A percentile compares a stretch with the other conserved stretches of the same genome.
Conservation (phyloP, 352 stramenopile species). For the Aphanomyces euteiches region DNA sequence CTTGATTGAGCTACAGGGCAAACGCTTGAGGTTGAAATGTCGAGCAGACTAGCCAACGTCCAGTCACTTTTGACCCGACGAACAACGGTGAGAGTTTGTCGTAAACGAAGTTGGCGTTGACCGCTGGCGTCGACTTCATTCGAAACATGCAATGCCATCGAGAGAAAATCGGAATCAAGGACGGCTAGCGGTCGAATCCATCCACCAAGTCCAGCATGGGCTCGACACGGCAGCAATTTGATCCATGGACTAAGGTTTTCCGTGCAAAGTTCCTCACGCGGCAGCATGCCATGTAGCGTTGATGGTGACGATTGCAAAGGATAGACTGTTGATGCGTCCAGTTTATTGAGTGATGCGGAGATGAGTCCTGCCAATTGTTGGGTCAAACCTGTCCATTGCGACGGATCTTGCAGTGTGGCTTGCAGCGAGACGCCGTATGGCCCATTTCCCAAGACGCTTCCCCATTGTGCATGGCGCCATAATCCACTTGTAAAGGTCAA, state of each 20-base stretch:
- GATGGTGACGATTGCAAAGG: constrained; percentile 20
- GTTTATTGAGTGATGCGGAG: constrained; percentile 78
- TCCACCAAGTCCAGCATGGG: constrained; percentile 51
- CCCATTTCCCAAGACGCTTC: constrained; percentile 35
- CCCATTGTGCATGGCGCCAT: constrained; percentile 33
- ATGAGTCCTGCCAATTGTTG: constrained; percentile 73
- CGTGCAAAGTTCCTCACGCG: constrained; percentile 80
- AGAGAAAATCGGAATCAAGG: constrained; percentile 34
- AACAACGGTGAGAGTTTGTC: constrained; percentile 17
- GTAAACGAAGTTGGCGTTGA: neutral
- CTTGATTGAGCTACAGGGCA: constrained; percentile 5
- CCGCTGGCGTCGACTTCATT: neutral
- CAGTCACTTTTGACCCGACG: constrained; percentile 10
- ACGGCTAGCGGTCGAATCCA: constrained; percentile 72
- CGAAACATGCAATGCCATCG: constrained; percentile 3
- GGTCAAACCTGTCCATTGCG: constrained; percentile 66
- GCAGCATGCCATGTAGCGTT: constrained; percentile 62
- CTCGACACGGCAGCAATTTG: constrained; percentile 80
- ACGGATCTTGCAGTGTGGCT: constrained; percentile 40
- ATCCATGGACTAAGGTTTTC: constrained; percentile 87
- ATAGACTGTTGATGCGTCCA: constrained; percentile 46
- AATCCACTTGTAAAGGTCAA: constrained; percentile 64
- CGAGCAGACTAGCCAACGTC: constrained; percentile 11
- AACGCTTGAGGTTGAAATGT: neutral
- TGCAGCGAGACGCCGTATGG: constrained; percentile 66